A percentile compares a stretch with the other conserved stretches of the same genome.
Evolutionary conservation across 805 yeast species (phyloP).

Genomic region (Yarrowia sp.): DNA sequence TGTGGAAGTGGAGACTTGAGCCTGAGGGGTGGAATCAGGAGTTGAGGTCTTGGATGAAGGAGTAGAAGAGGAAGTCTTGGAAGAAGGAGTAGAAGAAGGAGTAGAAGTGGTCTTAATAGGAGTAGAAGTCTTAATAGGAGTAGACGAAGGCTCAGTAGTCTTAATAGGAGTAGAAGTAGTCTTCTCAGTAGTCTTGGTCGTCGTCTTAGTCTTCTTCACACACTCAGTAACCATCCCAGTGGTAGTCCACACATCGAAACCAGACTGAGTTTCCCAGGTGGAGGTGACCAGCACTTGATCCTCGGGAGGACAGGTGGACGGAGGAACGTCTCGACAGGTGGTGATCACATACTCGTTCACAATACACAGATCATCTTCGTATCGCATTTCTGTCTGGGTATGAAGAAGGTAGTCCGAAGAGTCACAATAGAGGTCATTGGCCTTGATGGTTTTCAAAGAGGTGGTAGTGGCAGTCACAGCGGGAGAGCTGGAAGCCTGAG

Average conservation of each 20-base stretch:
- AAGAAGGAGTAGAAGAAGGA: background rate
- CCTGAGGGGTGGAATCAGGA: background rate
- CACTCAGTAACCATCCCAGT: background rate
- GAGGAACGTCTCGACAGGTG: background rate
- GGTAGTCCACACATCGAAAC: background rate
- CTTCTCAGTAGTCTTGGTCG: background rate
- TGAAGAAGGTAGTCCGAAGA: background rate
- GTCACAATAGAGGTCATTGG: background rate
- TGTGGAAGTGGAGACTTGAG: background rate
- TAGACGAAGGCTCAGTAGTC: too few species aligned
- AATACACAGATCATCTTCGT: background rate
- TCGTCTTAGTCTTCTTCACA: background rate
- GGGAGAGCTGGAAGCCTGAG: too few species aligned
- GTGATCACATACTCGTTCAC: background rate
- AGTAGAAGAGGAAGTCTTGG: background rate
- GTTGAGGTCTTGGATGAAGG: background rate
- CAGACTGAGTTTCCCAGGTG: background rate
- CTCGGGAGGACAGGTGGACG: background rate
- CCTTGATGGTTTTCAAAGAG: background rate
- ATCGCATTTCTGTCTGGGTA: background rate
- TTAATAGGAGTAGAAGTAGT: too few species aligned
- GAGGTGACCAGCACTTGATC: background rate
- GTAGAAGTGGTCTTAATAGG: background rate
- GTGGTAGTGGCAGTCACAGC: background rate
- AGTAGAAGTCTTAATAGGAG: background rate